phyloP scores from a whole-genome alignment of 345 rosid genomes.

The Draba incana region DNA sequence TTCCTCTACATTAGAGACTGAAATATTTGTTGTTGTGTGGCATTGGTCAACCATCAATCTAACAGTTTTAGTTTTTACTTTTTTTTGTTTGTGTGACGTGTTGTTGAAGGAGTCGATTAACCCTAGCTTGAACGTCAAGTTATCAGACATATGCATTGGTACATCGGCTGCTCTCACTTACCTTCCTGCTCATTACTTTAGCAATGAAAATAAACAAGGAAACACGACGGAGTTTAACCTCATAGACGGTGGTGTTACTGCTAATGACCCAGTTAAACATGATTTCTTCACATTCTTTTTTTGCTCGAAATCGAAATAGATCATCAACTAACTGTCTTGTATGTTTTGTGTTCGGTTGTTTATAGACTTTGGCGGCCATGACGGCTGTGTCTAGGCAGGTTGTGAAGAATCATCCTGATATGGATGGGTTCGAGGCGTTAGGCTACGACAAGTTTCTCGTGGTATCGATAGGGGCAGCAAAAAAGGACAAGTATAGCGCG shows the following conservation, averaged over 20 bases:
- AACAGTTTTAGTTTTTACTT: not conserved
- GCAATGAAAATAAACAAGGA: slow-evolving; percentile 43
- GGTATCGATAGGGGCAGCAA: slow-evolving; percentile 42
- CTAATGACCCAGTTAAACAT: slow-evolving; percentile 57
- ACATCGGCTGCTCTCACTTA: slow-evolving; percentile 68
- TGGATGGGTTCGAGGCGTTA: slow-evolving; percentile 35
- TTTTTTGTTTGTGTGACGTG: not conserved
- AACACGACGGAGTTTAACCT: slow-evolving; percentile 53
- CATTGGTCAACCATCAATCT: too few relatives aligned
- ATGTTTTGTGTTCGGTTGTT: slow-evolving; percentile 2
- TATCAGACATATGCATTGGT: slow-evolving; percentile 60
- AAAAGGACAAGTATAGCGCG: slow-evolving; percentile 41
- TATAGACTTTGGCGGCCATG: slow-evolving; percentile 59
- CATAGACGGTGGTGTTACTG: slow-evolving; percentile 62
- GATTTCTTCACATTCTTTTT: not conserved
- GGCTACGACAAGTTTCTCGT: slow-evolving; percentile 53
- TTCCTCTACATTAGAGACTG: slow-evolving; percentile 13
- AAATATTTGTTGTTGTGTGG: not conserved
- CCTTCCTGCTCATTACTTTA: slow-evolving; percentile 55
- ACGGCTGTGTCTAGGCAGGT: slow-evolving; percentile 51
- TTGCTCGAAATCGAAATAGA: not conserved
- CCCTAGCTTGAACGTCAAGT: slow-evolving; percentile 47
- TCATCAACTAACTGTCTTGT: not conserved
- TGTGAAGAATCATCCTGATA: slow-evolving; percentile 48
- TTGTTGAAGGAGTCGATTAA: slow-evolving; percentile 31